phyloP scores from a whole-genome alignment of 805 yeast species.

The Wickerhamomyces xylosicus region DNA sequence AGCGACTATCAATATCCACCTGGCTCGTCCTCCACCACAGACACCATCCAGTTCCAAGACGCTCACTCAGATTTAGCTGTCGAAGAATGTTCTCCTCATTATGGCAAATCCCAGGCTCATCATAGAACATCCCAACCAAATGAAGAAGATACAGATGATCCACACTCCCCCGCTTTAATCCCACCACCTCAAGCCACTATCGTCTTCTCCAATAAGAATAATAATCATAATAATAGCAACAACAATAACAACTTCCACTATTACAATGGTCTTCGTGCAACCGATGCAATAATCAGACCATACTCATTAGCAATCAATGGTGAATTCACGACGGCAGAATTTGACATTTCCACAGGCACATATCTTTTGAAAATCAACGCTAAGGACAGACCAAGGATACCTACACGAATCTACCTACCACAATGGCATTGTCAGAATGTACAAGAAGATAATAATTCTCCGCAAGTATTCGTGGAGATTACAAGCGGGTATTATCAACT shows the following conservation, averaged over 20 bases:
- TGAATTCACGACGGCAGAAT: constrained; percentile 38
- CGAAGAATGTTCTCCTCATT: too few relatives aligned
- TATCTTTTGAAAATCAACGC: constrained; percentile 37
- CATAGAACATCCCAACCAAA: background rate
- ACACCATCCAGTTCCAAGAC: too few relatives aligned
- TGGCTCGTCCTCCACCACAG: too few relatives aligned
- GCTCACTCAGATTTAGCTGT: too few relatives aligned
- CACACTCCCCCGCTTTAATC: background rate
- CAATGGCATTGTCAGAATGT: constrained; percentile 48
- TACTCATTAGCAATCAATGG: constrained; percentile 62
- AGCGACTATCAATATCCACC: too few relatives aligned
- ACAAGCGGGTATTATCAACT: constrained; percentile 48
- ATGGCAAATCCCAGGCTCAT: too few relatives aligned
- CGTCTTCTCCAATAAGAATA: background rate
- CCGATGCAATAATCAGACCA: constrained; percentile 70
- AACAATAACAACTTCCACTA: background rate
- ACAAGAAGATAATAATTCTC: constrained; percentile 20
- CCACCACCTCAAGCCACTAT: background rate
- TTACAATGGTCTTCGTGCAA: constrained; percentile 62
- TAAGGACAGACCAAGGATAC: constrained; percentile 22
- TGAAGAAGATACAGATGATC: background rate
- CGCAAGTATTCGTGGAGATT: constrained; percentile 35
- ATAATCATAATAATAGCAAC: background rate
- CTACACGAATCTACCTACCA: constrained; percentile 59
- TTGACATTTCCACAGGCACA: constrained; percentile 38